phyloP scores from a whole-genome alignment of 352 stramenopile species.

The Globisporangium irregulare region DNA sequence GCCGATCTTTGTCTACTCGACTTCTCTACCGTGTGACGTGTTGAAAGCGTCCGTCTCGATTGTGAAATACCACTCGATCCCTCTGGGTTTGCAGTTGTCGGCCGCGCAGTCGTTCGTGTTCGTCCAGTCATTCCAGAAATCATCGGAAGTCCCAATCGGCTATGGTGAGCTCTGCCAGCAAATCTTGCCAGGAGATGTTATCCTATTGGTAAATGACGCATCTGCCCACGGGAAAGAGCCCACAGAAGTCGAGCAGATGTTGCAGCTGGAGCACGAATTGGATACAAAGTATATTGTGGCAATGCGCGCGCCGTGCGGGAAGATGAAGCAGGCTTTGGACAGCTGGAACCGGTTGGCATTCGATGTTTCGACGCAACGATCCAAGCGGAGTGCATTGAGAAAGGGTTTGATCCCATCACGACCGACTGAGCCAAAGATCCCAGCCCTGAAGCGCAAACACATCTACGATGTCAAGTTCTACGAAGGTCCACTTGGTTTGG shows the following conservation, averaged over 20 bases:
- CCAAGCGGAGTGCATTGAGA: conserved; percentile 26
- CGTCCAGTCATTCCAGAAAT: conserved; percentile 39
- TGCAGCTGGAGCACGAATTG: conserved; percentile 24
- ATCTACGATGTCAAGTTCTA: conserved; percentile 69
- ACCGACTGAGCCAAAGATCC: neutral
- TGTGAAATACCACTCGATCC: conserved; percentile 42
- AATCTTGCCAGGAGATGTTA: conserved; percentile 65
- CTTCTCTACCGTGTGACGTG: conserved; percentile 42
- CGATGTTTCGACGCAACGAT: conserved; percentile 30
- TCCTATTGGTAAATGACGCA: conserved; percentile 49
- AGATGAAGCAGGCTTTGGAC: conserved; percentile 36
- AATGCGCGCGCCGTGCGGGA: conserved; percentile 32
- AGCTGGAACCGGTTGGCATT: conserved; percentile 27
- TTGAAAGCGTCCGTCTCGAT: conserved; percentile 65
- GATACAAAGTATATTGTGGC: conserved; percentile 36
- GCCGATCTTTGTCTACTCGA: conserved; percentile 43
- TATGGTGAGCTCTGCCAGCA: conserved; percentile 57
- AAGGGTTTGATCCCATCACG: conserved; percentile 13
- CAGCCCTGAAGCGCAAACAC: conserved; percentile 10
- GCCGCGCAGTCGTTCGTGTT: conserved; percentile 37
- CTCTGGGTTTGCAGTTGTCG: conserved; percentile 38
- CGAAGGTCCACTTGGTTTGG: conserved; percentile 68
- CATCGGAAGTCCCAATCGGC: conserved; percentile 26
- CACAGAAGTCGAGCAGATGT: conserved; percentile 35
- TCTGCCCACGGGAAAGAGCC: conserved; percentile 26